Percentiles rank a stretch among this genome's conserved stretches.
These are phyloP conservation scores for Boletus subcaerulescens DNA, from an alignment of 768 basidiomycete species.

Conservation along the genomic window DNA sequence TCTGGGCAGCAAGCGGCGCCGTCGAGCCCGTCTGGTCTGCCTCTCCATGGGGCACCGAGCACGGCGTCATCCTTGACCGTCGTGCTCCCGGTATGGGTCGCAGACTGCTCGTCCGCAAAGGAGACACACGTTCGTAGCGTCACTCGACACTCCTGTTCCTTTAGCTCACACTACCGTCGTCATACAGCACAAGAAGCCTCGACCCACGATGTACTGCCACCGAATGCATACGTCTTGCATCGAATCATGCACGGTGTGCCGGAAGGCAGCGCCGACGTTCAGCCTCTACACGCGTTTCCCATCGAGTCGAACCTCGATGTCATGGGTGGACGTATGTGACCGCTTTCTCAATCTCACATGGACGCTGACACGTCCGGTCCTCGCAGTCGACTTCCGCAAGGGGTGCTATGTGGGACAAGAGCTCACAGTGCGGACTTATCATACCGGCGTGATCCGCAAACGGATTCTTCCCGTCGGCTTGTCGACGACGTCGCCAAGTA, in stretches of 20 bases:
- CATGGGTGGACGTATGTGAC: slow-evolving; percentile 83
- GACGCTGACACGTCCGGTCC: slow-evolving; percentile 4
- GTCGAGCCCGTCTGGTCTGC: slow-evolving; percentile 70
- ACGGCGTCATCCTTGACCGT: slow-evolving; percentile 55
- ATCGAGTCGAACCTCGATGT: slow-evolving; percentile 94
- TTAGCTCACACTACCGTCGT: slow-evolving; percentile 3
- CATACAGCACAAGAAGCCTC: slow-evolving; percentile 49
- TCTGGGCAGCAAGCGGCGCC: slow-evolving; percentile 64
- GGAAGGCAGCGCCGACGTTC: slow-evolving; percentile 78
- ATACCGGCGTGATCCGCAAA: slow-evolving; percentile 89
- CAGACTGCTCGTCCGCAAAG: slow-evolving; percentile 67
- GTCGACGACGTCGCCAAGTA: slow-evolving; percentile 33
- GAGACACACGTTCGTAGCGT: slow-evolving; percentile 65
- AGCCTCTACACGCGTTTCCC: slow-evolving; percentile 77
- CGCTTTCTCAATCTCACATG: neutral
- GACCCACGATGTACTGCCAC: slow-evolving; percentile 51
- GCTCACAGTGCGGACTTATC: slow-evolving; percentile 92
- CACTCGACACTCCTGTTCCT: neutral
- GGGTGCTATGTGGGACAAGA: slow-evolving; percentile 99
- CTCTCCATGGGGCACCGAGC: slow-evolving; percentile 60
- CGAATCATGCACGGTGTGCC: slow-evolving; percentile 83
- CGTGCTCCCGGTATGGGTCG: slow-evolving; percentile 78
- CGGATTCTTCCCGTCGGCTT: slow-evolving; percentile 77
- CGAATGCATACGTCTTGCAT: slow-evolving; percentile 70
- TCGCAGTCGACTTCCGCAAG: slow-evolving; percentile 89